Evolutionary conservation across 31 red algal species (phyloP), one percentile per base, ranked within the genome.

Genomic region (Asparagopsis taxiformis): DNA sequence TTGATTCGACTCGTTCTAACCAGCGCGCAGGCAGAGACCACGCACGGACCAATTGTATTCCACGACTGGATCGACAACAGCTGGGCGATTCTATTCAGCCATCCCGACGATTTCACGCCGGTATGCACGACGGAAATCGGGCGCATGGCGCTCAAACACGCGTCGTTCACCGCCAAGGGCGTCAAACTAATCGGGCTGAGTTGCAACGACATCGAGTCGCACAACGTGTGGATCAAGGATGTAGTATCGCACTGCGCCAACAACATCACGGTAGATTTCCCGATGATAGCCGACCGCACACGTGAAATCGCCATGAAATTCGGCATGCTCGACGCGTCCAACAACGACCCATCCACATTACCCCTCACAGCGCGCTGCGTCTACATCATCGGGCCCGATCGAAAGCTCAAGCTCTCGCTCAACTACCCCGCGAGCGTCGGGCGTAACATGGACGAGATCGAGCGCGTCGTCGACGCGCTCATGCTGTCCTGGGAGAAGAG

Each of bases 91-190:
- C 66, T 85, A 38, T 85, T 69, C 55, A 62, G 52, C 36, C 80
- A 85, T 35, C 80, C 80, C 0, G 80, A 70, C 16, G 68, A 70
- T 31, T 91, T 82, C 54, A 91, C 87, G 59, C 87, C 87, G 38
- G 87, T 91, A 20, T 91, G 87, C 87, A 91, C 87, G 2, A 91
- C 87, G 2, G 87, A 91, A 35, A 79, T 91, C 57, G 87, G 75
- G 10, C 67, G 78, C 41, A 66, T 70, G 51, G 77, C 87, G 36
- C 78, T 84, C 68, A 59, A 84, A 43, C 58, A 76, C 77, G 56
- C 56, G 10, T 61, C 54, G 22, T 84, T 85, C 55, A 55, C 38
- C 41, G 17, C 48, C 4, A 79, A 80, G 38, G 70, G 70, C 4
- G 78, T 83, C 35, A 77, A 87, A 46, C 62, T 76, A 29, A 43